Base-by-base conservation (phyloP, 208 protist species). In the Entamoeba invadens region DNA sequence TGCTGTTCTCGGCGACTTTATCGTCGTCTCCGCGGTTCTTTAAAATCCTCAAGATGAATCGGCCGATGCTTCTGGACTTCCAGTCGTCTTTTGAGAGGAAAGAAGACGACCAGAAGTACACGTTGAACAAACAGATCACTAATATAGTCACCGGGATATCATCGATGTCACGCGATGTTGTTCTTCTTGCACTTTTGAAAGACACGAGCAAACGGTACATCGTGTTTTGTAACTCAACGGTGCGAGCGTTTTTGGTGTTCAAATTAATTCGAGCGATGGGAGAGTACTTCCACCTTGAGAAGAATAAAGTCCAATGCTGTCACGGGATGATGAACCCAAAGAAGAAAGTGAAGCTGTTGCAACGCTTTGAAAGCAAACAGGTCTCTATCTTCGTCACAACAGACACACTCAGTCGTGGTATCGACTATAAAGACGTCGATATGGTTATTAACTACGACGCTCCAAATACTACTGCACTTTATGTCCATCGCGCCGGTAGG, bases 401-500 rank as follows among this genome's bases (percentile, higher is more conserved):
- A 10, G 97, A 98, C 94, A 94, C 97, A 6, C 96, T 96, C 46
- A 93, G 45, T 57, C 45, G 95, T 35, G 95, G 94, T 57, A 31
- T 99, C 10, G 98, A 99, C 94, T 98, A 98, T 72, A 97, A 96
- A 35, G 96, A 98, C 87, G 97, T 99, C 35, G 97, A 97, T 45
- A 97, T 97, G 92, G 97, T 99, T 44, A 96, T 99, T 44, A 98
- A 98, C 94, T 98, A 97, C 94, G 97, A 98, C 92, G 95, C 97
- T 31, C 98, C 98, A 46, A 96, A 96, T 77, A 97, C 95, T 87
- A 97, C 98, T 93, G 97, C 98, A 92, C 97, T 97, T 93, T 99
- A 99, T 93, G 97, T 98, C 93, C 98, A 99, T 96, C 96, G 98
- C 44, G 97, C 98, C 92, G 98, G 98, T 0, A 96, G 98, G 16